Base-by-base conservation (phyloP, 352 stramenopile genomes). In the Pythium periplocum region DNA sequence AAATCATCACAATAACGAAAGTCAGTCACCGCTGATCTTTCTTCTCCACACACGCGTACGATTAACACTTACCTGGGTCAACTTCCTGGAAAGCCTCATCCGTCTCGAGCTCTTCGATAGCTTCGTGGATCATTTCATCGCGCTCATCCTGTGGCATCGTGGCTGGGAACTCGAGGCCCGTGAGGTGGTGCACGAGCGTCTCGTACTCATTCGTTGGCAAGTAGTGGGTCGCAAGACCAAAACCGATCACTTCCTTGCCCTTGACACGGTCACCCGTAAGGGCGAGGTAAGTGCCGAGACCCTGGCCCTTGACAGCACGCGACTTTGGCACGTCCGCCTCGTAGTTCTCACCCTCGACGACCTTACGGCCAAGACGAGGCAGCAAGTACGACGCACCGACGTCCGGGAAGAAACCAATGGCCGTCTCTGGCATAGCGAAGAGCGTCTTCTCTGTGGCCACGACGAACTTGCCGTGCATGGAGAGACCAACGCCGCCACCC, bases 401-500 rank as follows among this genome's bases (percentile, higher is more conserved):
- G 73, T 99, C 97, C 7, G 96, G 96, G 66, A 99, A 98, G 51
- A 99, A 94, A 5, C 97, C 97, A 62, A 99, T 98, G 6, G 86
- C 93, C 8, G 87, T 98, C 83, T 99, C 97, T 5, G 97, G 97
- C 97, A 99, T 99, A n/a, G 96, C 93, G 66, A 99, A 98, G 1
- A 98, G 34, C 42, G 96, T 98, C 65, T 97, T 94, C 71, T 99
- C 94, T 1, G 97, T 99, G 6, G 96, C 94, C 17, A 99, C 78
- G 11, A 98, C 78, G 62, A 98, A 98, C 59, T 94, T 94, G 55
- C 96, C 96, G 75, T 99, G 93, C 62, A 99, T 88, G 9, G 93
- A 98, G 35, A 99, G 67, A 0, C 97, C 97, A 36, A 98, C 96
- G 55, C 97, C 97, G 53, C 97, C 97, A 57, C 97, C 97, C 96